Base-by-base conservation (phyloP, 2,329 filamentous ascomycete species). In the Triangularia setosa region DNA sequence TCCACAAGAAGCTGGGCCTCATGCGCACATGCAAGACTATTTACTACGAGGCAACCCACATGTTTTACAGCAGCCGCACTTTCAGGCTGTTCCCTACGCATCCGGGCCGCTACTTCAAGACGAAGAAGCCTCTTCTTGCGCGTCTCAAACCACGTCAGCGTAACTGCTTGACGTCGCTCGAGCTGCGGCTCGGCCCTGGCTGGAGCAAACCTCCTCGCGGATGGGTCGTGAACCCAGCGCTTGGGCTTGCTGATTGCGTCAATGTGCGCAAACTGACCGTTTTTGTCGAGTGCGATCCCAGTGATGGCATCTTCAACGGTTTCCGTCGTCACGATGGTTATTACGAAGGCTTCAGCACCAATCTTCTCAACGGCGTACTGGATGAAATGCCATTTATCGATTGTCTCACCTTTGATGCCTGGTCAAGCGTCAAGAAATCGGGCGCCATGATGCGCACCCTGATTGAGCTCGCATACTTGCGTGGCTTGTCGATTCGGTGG, bases 281-380 rank as follows among this genome's bases (percentile, higher is more conserved):
- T 11, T 90, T 90, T 71, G 85, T 92, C 24, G 87, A 93, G 74
- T 85, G 84, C 67, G 90, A 93, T 71, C 90, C 90, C 0, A 90
- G 87, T 60, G 83, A 89, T 69, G 81, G 80, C 27, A 78, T 87
- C 21, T 92, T 91, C 70, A 84, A 85, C 62, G 90, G 89, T 0
- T 93, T 90, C 70, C 83, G 89, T 14, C 82, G 83, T 25, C 81
- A 82, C 1, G 83, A 88, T 25, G 85, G 87, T 1, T 92, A 90
- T 68, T 93, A 91, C 72, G 90, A 91, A 65, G 75, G 75, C 4
- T 93, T 92, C 71, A 87, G 84, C 25, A 78, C 81, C 11, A 76
- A 79, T 1, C 75, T 93, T 27, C 73, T 93, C 6, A 75, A 77
- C 3, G 79, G 78, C 7, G 80, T 92, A 2, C 72, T 92, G 1